Percentiles rank a stretch among this genome's conserved stretches.
Conservation (phyloP, 768 basidiomycete species). For the Cyclocybe aegerita region DNA sequence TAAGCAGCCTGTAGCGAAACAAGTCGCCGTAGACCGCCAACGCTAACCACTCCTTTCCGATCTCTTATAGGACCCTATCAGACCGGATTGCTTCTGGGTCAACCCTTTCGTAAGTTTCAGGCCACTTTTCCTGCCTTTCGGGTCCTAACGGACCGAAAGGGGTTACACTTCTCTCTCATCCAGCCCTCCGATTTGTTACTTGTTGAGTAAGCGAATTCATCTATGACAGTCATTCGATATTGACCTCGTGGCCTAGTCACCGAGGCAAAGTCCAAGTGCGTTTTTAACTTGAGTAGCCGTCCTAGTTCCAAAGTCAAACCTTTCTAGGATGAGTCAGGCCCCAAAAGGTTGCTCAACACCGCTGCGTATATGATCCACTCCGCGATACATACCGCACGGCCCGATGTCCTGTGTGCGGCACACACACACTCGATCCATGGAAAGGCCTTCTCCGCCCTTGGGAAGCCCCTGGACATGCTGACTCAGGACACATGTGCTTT, state of each 20-base stretch:
- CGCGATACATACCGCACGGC: constrained; percentile 44
- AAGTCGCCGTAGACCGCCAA: neutral
- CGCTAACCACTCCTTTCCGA: neutral
- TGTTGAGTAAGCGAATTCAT: constrained; percentile 33
- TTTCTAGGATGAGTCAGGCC: constrained; percentile 28
- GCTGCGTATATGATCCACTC: constrained; percentile 39
- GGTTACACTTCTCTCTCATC: constrained; percentile 45
- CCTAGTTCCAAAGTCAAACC: neutral
- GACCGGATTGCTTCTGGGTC: constrained; percentile 45
- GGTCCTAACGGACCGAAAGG: constrained; percentile 19
- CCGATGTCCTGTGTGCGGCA: constrained; percentile 45
- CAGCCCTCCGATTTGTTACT: constrained; percentile 43
- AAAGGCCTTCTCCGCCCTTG: constrained; percentile 48
- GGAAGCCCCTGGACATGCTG: constrained; percentile 39
- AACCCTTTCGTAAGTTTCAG: constrained; percentile 38
- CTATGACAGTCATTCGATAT: neutral
- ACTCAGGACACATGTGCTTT: constrained; percentile 46
- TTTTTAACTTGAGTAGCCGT: neutral
- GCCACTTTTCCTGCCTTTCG: neutral
- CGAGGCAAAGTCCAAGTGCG: constrained; percentile 25
- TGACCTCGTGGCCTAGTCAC: constrained; percentile 17
- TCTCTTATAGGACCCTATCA: constrained; percentile 33
- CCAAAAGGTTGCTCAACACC: constrained; percentile 28
- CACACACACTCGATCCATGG: constrained; percentile 50
- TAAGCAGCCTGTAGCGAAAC: constrained; percentile 8